Evolutionary conservation across 768 basidiomycete genomes (phyloP).

Genomic region (Mycena sanguinolenta): DNA sequence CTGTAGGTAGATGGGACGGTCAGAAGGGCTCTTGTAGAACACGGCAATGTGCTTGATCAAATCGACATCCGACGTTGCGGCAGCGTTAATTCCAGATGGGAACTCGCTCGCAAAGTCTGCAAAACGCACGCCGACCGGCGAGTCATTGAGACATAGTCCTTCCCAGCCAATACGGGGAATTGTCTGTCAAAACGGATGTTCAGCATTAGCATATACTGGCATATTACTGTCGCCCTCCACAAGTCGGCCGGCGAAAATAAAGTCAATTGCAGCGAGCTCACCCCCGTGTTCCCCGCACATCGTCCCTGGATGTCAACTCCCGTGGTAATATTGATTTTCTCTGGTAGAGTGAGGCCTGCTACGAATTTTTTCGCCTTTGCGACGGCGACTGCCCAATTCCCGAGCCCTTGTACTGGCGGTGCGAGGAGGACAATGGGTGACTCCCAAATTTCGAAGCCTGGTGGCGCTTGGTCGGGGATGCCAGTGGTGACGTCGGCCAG

Average conservation of each 20-base stretch:
- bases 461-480: constrained; percentile 28
- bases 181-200: constrained; percentile 39
- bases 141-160: constrained; percentile 54
- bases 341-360: constrained; percentile 38
- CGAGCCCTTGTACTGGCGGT: constrained; percentile 5
- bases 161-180: constrained; percentile 39
- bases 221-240: not conserved
- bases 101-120: constrained; percentile 68
- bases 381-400: constrained; percentile 22
- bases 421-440: constrained; percentile 32
- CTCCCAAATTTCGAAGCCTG: constrained; percentile 30
- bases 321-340: constrained; percentile 48
- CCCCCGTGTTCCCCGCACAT: constrained; percentile 40
- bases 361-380: constrained; percentile 25
- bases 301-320: constrained; percentile 40
- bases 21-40: constrained; percentile 34
- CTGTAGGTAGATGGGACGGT: constrained; percentile 60
- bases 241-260: not conserved
- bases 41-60: constrained; percentile 4
- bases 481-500: constrained; percentile 29
- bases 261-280: constrained; percentile 14
- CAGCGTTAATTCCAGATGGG: constrained; percentile 72
- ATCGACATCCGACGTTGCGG: constrained; percentile 62
- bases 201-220: constrained; percentile 1
- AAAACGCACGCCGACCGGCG: constrained; percentile 70